Base-by-base conservation (phyloP, 2,329 filamentous ascomycete genomes). In the Trichoderma sp. region DNA sequence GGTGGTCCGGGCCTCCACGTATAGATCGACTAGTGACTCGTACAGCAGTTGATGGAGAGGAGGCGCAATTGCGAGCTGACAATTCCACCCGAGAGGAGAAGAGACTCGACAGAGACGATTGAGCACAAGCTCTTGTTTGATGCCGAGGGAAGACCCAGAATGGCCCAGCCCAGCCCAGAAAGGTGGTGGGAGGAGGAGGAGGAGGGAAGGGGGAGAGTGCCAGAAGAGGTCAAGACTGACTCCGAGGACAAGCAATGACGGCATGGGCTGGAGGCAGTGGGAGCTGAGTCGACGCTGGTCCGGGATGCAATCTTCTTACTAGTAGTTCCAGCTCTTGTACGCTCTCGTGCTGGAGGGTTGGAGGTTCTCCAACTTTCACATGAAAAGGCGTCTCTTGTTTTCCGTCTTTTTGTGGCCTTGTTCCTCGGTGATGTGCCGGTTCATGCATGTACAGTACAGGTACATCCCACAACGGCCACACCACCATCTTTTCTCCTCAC, bases 401-500 rank as follows among this genome's bases (percentile, higher is more conserved):
- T 48, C 34, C 19, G 28, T 26, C 9, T 47, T 24, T 4, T 61
- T 43, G 39, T n/a, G 21, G 45, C n/a, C 50, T 19, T 28, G 50
- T 26, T 28, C 43, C 28, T 7, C 50, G 26, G 45, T 45, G 59
- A 39, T 54, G 45, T 9, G 30, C 30, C 30, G 30, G 30, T 30
- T 30, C 30, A 30, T 30, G 30, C 30, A 41, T 55, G 52, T 41
- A 52, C 44, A 55, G 47, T 45, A 39, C n/a, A 52, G 43, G 59
- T 45, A 52, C 59, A 55, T 26, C 1, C 34, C 14, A 12, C 10
- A 39, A 39, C 7, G 41, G 34, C 39, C 34, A 55, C 59, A 63
- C 59, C 59, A 54, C 59, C 59, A 45, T 30, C 50, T 44, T 9
- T 47, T 39, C 59, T 63, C 59, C 50, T 41, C 59, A 39, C 59